These are phyloP conservation scores for Magnusiomyces fungicola DNA, from an alignment of 1,139 yeast species.

Conservation along the genomic window DNA sequence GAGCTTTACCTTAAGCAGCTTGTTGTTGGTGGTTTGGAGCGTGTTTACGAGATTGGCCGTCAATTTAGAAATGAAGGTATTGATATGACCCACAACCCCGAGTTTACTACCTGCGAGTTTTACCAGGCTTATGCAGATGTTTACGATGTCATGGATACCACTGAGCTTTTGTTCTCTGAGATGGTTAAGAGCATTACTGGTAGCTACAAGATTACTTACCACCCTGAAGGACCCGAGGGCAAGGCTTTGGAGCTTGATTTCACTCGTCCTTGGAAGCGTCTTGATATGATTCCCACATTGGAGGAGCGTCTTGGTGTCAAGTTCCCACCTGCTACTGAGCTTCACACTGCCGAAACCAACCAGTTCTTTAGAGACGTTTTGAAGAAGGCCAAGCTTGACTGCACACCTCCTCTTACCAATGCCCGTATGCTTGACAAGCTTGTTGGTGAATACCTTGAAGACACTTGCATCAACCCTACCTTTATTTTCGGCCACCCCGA, in stretches of 20 bases:
- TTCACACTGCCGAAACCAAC: slow-evolving; percentile 92
- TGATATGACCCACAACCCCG: slow-evolving; percentile 97
- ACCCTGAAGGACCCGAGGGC: slow-evolving; percentile 82
- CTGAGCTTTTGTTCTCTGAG: slow-evolving; percentile 88
- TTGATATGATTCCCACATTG: slow-evolving; percentile 93
- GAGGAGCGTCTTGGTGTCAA: slow-evolving; percentile 80
- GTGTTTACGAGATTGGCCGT: slow-evolving; percentile 98
- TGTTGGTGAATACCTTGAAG: slow-evolving; percentile 87
- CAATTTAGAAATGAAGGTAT: slow-evolving; percentile 99
- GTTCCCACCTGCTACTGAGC: slow-evolving; percentile 93
- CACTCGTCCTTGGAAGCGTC: slow-evolving; percentile 96
- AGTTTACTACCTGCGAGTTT: slow-evolving; percentile 95
- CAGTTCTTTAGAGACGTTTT: slow-evolving; percentile 77
- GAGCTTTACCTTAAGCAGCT: slow-evolving; percentile 93
- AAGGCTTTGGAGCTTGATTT: slow-evolving; percentile 76
- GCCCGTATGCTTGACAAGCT: slow-evolving; percentile 98
- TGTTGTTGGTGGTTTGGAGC: slow-evolving; percentile 97
- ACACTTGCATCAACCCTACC: slow-evolving; percentile 90
- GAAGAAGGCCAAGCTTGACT: slow-evolving; percentile 74
- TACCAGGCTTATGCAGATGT: slow-evolving; percentile 94
- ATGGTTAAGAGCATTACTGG: slow-evolving; percentile 97
- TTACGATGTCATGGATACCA: slow-evolving; percentile 92
- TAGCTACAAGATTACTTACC: slow-evolving; percentile 73
- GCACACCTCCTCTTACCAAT: slow-evolving; percentile 94
- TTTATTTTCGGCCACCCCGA: slow-evolving; percentile 98